These are phyloP conservation scores for Ophiocordyceps unilateralis DNA, from an alignment of 2,329 filamentous ascomycete genomes.

Conservation along the genomic window DNA sequence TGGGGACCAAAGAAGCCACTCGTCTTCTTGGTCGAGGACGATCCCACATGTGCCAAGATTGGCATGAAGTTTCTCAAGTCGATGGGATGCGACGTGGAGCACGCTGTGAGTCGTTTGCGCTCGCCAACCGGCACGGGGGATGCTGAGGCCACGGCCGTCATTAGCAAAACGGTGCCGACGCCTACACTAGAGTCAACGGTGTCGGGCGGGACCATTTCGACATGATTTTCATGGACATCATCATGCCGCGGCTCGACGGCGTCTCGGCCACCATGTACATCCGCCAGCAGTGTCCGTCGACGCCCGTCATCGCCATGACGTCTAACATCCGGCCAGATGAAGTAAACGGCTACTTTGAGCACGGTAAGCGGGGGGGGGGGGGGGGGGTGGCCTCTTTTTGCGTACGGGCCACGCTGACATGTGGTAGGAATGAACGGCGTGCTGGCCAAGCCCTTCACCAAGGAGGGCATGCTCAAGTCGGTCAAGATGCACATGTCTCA, in stretches of 20 bases:
- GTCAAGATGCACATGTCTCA: slow-evolving; percentile 80
- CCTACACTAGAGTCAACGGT: slow-evolving; percentile 63
- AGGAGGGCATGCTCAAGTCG: slow-evolving; percentile 67
- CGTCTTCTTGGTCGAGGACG: slow-evolving; percentile 81
- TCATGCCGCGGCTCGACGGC: slow-evolving; percentile 92
- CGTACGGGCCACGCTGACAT: neutral
- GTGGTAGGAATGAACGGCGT: slow-evolving; percentile 85
- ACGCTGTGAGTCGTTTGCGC: slow-evolving; percentile 32
- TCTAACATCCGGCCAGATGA: slow-evolving; percentile 95
- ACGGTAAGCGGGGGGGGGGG: slow-evolving; percentile 44
- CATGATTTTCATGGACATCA: slow-evolving; percentile 78
- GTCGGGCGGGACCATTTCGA: slow-evolving; percentile 34
- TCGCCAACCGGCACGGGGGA: neutral
- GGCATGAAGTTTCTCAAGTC: slow-evolving; percentile 49
- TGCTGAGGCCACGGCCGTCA: neutral
- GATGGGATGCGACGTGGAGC: slow-evolving; percentile 50
- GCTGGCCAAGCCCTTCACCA: slow-evolving; percentile 89
- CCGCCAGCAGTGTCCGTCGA: slow-evolving; percentile 62
- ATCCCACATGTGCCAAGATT: slow-evolving; percentile 49
- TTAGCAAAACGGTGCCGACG: slow-evolving; percentile 62
- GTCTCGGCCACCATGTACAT: slow-evolving; percentile 91
- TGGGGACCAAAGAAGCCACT: slow-evolving; percentile 52
- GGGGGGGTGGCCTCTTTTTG: neutral
- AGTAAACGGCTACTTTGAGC: slow-evolving; percentile 91
- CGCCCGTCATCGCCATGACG: slow-evolving; percentile 95